phyloP scores from a whole-genome alignment of 2,329 filamentous ascomycete species.

The Claviceps quebecensis region DNA sequence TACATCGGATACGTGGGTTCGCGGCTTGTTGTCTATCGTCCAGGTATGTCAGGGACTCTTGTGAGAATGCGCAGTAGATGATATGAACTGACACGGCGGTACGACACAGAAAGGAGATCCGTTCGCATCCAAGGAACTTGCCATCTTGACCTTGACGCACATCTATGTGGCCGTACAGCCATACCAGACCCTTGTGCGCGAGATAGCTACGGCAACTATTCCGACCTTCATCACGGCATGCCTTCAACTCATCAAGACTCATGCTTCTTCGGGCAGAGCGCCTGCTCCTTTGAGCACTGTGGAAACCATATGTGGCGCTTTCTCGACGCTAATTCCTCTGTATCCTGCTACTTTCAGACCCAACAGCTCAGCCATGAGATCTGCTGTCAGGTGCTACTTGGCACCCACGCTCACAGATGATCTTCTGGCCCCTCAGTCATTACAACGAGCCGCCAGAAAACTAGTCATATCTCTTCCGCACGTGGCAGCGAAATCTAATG shows the following conservation, averaged over 20 bases:
- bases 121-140: conserved; percentile 58
- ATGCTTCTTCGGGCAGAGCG: conserved; percentile 15
- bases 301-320: conserved; percentile 56
- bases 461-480: conserved; percentile 60
- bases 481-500: conserved; percentile 67
- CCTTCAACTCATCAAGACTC: conserved; percentile 47
- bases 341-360: conserved; percentile 77
- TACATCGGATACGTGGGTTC: conserved; percentile 61
- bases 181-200: conserved; percentile 69
- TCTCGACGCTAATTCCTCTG: conserved; percentile 58
- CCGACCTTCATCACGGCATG: conserved; percentile 61
- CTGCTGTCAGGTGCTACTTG: conserved; percentile 44
- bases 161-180: conserved; percentile 74
- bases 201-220: conserved; percentile 75
- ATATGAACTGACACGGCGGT: conserved; percentile 9
- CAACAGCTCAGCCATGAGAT: conserved; percentile 53
- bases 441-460: conserved; percentile 45
- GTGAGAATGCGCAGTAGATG: background rate
- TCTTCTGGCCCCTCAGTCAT: conserved; percentile 32
- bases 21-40: conserved; percentile 59
- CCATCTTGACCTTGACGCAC: conserved; percentile 62
- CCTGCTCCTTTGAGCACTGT: conserved; percentile 34
- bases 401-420: conserved; percentile 47
- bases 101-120: conserved; percentile 60
- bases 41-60: conserved; percentile 34